Evolutionary conservation across 371 early-diverging fungal species (phyloP), one percentile per base, ranked within the genome.

Genomic region (Fennellomyces sp.): DNA sequence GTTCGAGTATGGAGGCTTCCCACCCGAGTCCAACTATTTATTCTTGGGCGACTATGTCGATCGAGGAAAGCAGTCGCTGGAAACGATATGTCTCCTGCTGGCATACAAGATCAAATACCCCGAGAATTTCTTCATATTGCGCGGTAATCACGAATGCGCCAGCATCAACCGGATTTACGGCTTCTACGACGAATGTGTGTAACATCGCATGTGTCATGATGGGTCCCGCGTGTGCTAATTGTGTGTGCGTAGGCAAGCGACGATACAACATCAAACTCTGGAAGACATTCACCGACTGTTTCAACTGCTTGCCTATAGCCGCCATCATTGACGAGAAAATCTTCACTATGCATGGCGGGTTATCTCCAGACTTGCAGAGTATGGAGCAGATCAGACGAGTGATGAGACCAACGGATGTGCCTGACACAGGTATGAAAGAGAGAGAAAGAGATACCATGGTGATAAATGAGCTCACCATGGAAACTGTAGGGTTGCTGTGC

Each of bases 301-400:
- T 99, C 84, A 98, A 99, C 73, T 97, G 97, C 64, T 78, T 99
- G 56, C 99, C 99, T 2, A 91, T 99, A 52, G 95, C 97, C 13
- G 99, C 97, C 4, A 80, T 99, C 50, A 91, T 99, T 47, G 99
- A 95, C 67, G 95, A 93, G 70, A 95, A 95, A 84, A 96, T 97
- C 57, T 93, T 99, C 64, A 94, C 96, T 72, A 95, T 99, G 78
- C 99, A 99, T 73, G 99, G 99, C 21, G 99, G 99, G 19, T 86
- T 99, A 42, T 97, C 98, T n/a, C 99, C 99, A 3, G 88, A 86
- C 65, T 79, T 91, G 26, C 82, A 83, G 47, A 91, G 82, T 51
- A 91, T 98, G 91, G 97, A 98, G 62, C 96, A 99, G 71, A 97
- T 98, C 64, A 89, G 92, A 48, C 83, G 88, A 28, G 89, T 99